Evolutionary conservation across 768 basidiomycete genomes (phyloP), one percentile per base, ranked within the genome.

Genomic region (Mycena sanguinolenta): DNA sequence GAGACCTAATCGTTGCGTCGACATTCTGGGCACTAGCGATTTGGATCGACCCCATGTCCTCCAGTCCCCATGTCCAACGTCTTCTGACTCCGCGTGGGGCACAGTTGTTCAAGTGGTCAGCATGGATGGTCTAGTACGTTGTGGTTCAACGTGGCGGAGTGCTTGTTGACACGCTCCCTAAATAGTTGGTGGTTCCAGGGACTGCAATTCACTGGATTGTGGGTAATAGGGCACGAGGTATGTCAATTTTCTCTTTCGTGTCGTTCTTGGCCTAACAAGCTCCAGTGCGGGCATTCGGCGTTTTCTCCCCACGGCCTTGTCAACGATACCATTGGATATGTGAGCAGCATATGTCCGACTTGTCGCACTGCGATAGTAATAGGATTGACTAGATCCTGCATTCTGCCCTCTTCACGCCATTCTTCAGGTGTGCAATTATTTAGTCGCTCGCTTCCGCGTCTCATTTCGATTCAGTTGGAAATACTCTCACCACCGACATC

Each of bases 401-500:
- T 39, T 39, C 39, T 39, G 39, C 39, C 39, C 39, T 39, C 39
- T 46, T 19, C 7, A 46, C 44, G 17, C 44, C 44, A n/a, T 46
- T 21, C 44, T 46, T 46, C 44, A 46, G 39, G 39, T 39, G 13
- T 14, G 39, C 10, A 39, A 39, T 4, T 3, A 14, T 39, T 12
- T 39, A 39, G 39, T 39, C 16, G 4, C 9, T 39, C 13, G n/a
- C 16, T 39, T 39, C 13, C 39, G 39, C 8, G 39, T 39, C 39
- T 39, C 3, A 39, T 14, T 14, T 39, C 16, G 9, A 39, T 17
- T 14, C 72, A 74, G 72, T 53, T 79, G 77, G 78, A 74, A 73
- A 52, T 74, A 74, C 39, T 68, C 71, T 12, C 78, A 79, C 57
- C 78, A 79, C 59, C 75, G 77, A 14, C 77, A 79, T 63, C 77